Evolutionary conservation across 106 monocot genomes (phyloP), one percentile per base, ranked within the genome.

Genomic region (Platanthera guangdongensis): DNA sequence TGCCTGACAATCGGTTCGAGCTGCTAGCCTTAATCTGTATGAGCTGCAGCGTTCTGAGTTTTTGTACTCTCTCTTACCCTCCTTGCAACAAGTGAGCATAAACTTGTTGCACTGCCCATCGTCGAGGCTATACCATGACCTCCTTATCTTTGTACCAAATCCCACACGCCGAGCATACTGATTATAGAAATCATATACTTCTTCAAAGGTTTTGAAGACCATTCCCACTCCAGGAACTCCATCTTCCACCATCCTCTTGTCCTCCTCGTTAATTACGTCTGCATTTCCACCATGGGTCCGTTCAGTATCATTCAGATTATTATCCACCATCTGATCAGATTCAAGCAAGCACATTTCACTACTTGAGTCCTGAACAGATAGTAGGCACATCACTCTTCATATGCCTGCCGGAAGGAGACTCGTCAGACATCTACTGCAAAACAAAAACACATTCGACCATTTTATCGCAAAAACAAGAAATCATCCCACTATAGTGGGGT

Each of bases 81-180:
- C 83, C 60, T 87, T 87, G 22, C 87, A 87, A 18, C 87, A 87
- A 10, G 83, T 81, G 62, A 87, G 80, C 57, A 75, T 87, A 55
- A 83, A 78, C 48, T 87, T 81, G 72, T 83, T 83, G 72, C 83
- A 83, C 28, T 86, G 82, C 14, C 87, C 87, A 69, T 87, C 87
- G 59, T 87, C 83, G n/a, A 78, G 75, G 72, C 79, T 87, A 48
- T 83, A 87, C 74, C 77, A 84, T n/a, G 87, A 87, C 78, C 87
- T 70, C 63, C 87, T 78, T 25, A 87, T 84, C 72, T 83, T 87
- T 6, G 81, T 84, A 18, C 87, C 87, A 49, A 87, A 87, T 10
- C 86, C 86, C 21, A 67, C 75, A 13, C 76, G 72, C 10, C 82
- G 82, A 68, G 86, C 86, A 69, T 86, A 86, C 45, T 79, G 72